These are phyloP conservation scores for Cercospora beticola DNA, from an alignment of 2,329 filamentous ascomycete species.

Conservation along the genomic window DNA sequence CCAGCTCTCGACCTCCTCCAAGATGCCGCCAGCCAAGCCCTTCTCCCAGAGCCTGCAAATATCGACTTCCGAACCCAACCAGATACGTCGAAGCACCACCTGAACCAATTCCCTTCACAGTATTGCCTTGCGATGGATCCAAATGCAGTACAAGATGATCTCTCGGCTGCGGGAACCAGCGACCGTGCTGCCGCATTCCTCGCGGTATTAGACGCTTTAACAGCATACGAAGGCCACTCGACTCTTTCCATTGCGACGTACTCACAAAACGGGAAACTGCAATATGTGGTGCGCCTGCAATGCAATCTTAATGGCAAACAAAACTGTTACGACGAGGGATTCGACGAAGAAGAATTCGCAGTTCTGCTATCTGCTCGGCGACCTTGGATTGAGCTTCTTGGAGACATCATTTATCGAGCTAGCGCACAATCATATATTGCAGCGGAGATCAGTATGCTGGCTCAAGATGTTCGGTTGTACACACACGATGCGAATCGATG, in stretches of 20 bases:
- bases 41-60: conserved; percentile 9
- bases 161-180: neutral
- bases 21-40: neutral
- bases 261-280: neutral
- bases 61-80: conserved; percentile 6
- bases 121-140: conserved; percentile 7
- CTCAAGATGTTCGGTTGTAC: neutral
- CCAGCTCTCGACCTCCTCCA: conserved; percentile 14
- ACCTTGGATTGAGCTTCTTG: conserved; percentile 14
- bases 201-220: conserved; percentile 4
- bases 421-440: conserved; percentile 7
- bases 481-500: neutral
- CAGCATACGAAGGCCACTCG: neutral
- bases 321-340: neutral
- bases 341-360: neutral
- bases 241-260: conserved; percentile 8
- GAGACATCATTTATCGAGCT: conserved; percentile 3
- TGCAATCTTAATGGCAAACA: neutral
- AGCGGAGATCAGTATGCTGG: conserved; percentile 6
- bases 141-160: neutral
- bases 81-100: neutral
- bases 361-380: neutral
- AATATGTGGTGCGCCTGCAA: conserved; percentile 1
- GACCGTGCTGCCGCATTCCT: neutral
- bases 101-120: neutral